A percentile compares a stretch with the other conserved stretches of the same genome.
phyloP scores from a whole-genome alignment of 2,329 filamentous ascomycete species.

The Fusarium clavum region DNA sequence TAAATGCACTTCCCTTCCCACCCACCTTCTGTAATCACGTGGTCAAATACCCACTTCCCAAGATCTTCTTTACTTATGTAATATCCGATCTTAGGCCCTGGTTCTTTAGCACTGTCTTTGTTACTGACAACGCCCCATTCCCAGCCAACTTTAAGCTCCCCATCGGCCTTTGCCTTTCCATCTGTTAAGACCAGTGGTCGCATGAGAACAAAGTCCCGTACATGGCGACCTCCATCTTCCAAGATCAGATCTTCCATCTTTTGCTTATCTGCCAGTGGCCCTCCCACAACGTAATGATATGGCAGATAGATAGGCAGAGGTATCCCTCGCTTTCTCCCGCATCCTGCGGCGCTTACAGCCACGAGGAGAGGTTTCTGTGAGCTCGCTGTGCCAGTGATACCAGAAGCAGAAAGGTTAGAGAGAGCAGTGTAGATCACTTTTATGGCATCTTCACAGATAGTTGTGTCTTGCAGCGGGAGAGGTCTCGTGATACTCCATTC shows the following conservation, averaged over 20 bases:
- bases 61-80: not conserved
- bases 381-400: not conserved
- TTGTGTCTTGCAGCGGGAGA: not conserved
- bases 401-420: not conserved
- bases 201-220: not conserved
- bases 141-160: not conserved
- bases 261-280: not conserved
- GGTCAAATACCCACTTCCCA: not conserved
- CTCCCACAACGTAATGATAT: not conserved
- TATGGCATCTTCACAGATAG: not conserved
- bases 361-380: not conserved
- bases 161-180: not conserved
- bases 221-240: not conserved
- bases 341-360: not conserved
- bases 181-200: not conserved
- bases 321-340: not conserved
- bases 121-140: not conserved
- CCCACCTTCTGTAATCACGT: not conserved
- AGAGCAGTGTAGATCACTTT: not conserved
- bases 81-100: not conserved
- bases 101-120: not conserved
- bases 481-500: not conserved
- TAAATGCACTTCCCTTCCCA: constrained; percentile 5
- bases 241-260: not conserved
- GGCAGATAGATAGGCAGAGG: not conserved